Conservation (phyloP, 2,329 filamentous ascomycete genomes). For the Huntiella moniliformis region DNA sequence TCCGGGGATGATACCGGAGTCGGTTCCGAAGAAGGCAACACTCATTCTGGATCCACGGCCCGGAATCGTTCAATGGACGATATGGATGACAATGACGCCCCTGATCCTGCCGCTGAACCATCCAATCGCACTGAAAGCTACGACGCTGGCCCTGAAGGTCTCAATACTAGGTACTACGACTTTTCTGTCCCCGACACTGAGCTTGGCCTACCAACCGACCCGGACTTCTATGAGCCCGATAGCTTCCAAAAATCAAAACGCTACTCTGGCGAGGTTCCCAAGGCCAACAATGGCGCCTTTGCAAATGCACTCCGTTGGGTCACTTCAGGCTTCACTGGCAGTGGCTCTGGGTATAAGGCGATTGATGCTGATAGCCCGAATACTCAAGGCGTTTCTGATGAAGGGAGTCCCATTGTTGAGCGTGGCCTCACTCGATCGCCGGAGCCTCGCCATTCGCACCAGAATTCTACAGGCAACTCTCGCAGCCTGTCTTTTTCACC, state of each 20-base stretch:
- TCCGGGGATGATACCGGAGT: background rate
- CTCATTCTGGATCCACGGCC: background rate
- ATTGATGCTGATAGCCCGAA: background rate
- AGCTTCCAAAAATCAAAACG: slow-evolving; percentile 4
- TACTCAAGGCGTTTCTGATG: no score
- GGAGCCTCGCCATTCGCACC: slow-evolving; percentile 16
- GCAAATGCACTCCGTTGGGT: slow-evolving; percentile 4
- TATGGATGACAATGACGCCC: background rate
- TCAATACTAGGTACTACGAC: slow-evolving; percentile 11
- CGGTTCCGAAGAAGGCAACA: background rate
- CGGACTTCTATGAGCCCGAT: slow-evolving; percentile 5
- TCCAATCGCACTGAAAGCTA: slow-evolving; percentile 6
- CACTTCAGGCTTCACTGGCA: slow-evolving; percentile 6
- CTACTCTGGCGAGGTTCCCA: background rate
- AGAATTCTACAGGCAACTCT: background rate
- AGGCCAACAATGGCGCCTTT: slow-evolving; percentile 4
- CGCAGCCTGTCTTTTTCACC: no score
- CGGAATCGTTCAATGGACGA: slow-evolving; percentile 1
- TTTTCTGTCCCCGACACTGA: slow-evolving; percentile 10
- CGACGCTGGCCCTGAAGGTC: slow-evolving; percentile 1
- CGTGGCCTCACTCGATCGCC: slow-evolving; percentile 11
- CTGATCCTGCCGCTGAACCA: background rate
- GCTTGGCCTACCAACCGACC: slow-evolving; percentile 9
- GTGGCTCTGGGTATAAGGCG: slow-evolving; percentile 1
- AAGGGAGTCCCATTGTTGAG: slow-evolving; percentile 2